Evolutionary conservation across 208 protist genomes (phyloP).

Genomic region (Leishmania mexicana): DNA sequence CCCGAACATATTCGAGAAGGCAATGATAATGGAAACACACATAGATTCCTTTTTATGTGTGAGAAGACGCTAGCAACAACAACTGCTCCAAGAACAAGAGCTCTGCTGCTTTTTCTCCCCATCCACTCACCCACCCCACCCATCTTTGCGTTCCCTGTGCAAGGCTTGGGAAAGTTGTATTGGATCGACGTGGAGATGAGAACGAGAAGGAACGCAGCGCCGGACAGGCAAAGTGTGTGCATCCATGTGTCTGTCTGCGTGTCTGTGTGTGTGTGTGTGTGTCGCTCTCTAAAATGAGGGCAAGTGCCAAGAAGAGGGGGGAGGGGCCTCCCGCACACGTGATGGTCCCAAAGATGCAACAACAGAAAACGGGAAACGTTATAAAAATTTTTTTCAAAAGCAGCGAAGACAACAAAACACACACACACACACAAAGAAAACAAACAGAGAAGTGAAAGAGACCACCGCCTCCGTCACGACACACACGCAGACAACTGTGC

Average conservation of each 20-base stretch:
- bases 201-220: not conserved
- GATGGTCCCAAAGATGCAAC: not conserved
- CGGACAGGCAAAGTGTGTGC: not conserved
- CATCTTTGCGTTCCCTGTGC: not conserved
- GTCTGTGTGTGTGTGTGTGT: too few relatives aligned
- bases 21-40: not conserved
- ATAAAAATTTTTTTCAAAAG: not conserved
- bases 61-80: not conserved
- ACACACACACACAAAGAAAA: slow-evolving; percentile 3
- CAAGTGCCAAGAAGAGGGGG: not conserved
- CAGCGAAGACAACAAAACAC: not conserved
- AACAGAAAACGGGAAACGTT: not conserved
- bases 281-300: not conserved
- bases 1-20: not conserved
- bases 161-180: not conserved
- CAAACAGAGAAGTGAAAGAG: not conserved
- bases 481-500: not conserved
- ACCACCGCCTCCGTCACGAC: not conserved
- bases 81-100: not conserved
- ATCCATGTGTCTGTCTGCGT: not conserved
- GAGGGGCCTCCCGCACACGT: not conserved
- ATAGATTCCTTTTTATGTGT: not conserved
- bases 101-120: not conserved
- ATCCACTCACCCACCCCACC: too few relatives aligned
- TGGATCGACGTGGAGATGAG: not conserved